phyloP scores from a whole-genome alignment of 805 yeast genomes.

The Yarrowia alimentaria region DNA sequence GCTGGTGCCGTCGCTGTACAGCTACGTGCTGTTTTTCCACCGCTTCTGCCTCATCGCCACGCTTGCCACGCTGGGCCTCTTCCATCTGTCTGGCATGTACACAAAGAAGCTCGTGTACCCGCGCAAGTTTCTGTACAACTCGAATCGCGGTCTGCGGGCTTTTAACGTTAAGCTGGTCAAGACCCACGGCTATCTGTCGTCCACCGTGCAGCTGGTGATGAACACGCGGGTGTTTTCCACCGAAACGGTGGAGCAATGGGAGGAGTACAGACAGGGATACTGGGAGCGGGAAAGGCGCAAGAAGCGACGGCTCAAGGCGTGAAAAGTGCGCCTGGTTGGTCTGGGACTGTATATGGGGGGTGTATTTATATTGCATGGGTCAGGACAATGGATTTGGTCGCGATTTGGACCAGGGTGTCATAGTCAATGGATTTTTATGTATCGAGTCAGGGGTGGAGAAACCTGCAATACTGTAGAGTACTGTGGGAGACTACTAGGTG shows the following conservation, averaged over 20 bases:
- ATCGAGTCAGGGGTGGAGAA: too few relatives aligned
- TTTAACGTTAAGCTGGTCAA: constrained; percentile 69
- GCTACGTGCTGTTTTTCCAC: constrained; percentile 39
- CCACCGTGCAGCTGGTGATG: constrained; percentile 65
- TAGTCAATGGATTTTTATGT: too few relatives aligned
- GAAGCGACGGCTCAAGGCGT: too few relatives aligned
- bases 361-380: too few relatives aligned
- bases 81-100: constrained; percentile 87
- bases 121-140: constrained; percentile 69
- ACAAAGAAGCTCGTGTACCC: constrained; percentile 80
- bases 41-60: constrained; percentile 54
- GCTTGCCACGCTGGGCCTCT: constrained; percentile 66
- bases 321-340: too few relatives aligned
- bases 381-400: too few relatives aligned
- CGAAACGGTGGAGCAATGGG: constrained; percentile 92
- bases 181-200: constrained; percentile 1
- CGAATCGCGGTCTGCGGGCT: constrained; percentile 86
- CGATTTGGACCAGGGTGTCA: too few relatives aligned
- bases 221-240: constrained; percentile 79
- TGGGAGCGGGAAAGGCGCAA: constrained; percentile 77
- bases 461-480: too few relatives aligned
- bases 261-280: constrained; percentile 84
- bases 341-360: too few relatives aligned
- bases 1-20: constrained; percentile 38
- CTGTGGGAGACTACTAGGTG: too few relatives aligned